Conservation (phyloP, 768 basidiomycete genomes). For the Xerocomellus dryophilus region DNA sequence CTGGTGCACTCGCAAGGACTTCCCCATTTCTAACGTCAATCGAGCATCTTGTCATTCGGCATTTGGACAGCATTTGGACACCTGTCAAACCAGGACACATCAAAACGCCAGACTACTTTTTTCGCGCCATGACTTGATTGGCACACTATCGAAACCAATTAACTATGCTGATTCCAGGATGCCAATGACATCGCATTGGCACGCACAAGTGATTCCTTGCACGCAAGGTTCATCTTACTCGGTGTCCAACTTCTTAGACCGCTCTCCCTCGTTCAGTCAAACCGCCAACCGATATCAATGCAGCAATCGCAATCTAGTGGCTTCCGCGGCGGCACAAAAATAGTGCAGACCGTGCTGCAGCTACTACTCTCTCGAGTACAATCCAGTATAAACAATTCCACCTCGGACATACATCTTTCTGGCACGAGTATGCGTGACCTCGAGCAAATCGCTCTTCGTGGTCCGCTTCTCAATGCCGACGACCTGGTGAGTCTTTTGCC, state of each 20-base stretch:
- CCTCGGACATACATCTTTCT: background rate
- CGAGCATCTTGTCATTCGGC: too few species aligned
- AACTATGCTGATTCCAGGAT: background rate
- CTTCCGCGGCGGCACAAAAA: background rate
- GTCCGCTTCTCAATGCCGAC: slow-evolving; percentile 19
- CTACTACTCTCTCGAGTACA: slow-evolving; percentile 13
- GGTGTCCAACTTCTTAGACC: background rate
- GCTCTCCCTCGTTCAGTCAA: background rate
- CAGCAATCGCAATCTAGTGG: background rate
- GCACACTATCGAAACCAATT: background rate
- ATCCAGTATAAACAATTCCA: background rate
- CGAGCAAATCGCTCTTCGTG: slow-evolving; percentile 27
- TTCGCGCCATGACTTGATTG: background rate
- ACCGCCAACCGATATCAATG: slow-evolving; percentile 2
- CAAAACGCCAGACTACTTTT: too few species aligned
- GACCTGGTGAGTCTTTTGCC: slow-evolving; percentile 29
- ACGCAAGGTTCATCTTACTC: background rate
- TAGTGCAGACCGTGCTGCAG: slow-evolving; percentile 12
- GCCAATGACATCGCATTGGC: slow-evolving; percentile 1
- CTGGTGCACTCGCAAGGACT: too few species aligned
- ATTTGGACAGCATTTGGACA: too few species aligned
- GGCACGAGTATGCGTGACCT: slow-evolving; percentile 27
- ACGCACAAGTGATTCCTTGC: background rate
- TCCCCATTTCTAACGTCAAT: background rate
- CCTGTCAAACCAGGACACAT: too few species aligned